Evolutionary conservation across 2,329 filamentous ascomycete species (phyloP), one percentile per base, ranked within the genome.

Genomic region (Xylaria arbuscula): DNA sequence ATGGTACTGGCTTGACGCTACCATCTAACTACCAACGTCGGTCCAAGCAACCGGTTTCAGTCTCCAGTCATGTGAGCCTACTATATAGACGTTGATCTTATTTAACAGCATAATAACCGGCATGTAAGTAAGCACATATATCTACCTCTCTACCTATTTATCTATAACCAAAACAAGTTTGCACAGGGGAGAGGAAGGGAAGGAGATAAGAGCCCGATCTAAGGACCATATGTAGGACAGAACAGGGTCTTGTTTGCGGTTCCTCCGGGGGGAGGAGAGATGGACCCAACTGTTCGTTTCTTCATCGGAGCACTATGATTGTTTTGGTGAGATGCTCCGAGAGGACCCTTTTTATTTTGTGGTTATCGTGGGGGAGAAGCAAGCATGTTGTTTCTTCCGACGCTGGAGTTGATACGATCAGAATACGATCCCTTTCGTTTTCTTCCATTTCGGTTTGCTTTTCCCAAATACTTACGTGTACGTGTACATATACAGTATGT

Each of bases 31-130:
- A 47, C 32, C 22, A 48, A 62, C 28, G 34, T 28, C 55, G 62
- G 62, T 64, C 54, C 62, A 53, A 57, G 34, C 36, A 45, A 32
- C 38, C 40, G 56, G 56, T 59, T 54, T 48, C 55, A 60, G 38
- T 51, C 40, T 56, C 62, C 38, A 36, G 50, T 65, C 57, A 65
- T 64, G 57, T 64, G 57, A 65, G 62, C 62, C 56, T 62, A 34
- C 60, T 47, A 62, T 45, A 61, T 64, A 55, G 50, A 53, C 45
- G 66, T 42, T 59, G 61, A 68, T 64, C 66, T 62, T 61, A 54
- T 54, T 54, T 54, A 36, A 9, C 36, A 51, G 55, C 56, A 67
- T 64, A 68, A 68, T 68, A 64, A 38, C 66, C 66, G 56, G 61
- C 56, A 60, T 64, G 48, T 48, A 40, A 54, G 48, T 48, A 40